Base-by-base conservation (phyloP, 805 yeast genomes). In the Hanseniaspora valbyensis region DNA sequence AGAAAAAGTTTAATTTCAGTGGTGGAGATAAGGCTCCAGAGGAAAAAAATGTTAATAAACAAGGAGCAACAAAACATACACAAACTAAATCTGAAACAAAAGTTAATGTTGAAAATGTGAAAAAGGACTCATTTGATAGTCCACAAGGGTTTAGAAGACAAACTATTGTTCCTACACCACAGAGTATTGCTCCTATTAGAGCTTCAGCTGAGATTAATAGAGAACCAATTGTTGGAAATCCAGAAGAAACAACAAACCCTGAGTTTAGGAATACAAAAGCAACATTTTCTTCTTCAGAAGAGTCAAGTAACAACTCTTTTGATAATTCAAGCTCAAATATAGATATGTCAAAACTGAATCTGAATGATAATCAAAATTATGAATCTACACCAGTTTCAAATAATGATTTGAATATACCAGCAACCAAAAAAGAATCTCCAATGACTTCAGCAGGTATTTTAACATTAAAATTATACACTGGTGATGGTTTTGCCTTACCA, bases 401-500 rank as follows among this genome's bases (percentile, higher is more conserved):
- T n/a, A 21, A 34, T 8, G 24, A 37, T 14, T 21, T 36, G 16
- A 33, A 25, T 12, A 22, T 9, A 7, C 22, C 26, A n/a, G 10
- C 26, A 18, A 21, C n/a, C 21, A 32, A 45, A 9, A 5, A 22
- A 29, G 10, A 29, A 26, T 14, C 7, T 7, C 42, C 18, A 14
- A 1, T 42, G 6, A 54, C 60, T 12, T 57, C 60, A 0, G 63
- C 69, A 44, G 95, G 95, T 2, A 69, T 84, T 26, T 71, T 87
- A 56, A 83, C 89, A 0, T 81, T 87, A 25, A 83, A 84, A 60
- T 74, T 87, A 10, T 84, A 84, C 60, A 76, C 77, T 36, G 84
- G 89, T 33, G 73, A 75, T 53, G 76, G 78, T 45, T 73, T 87
- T 55, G 71, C 70, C 42, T 71, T 88, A 44, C 95, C 96, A 4